phyloP scores from a whole-genome alignment of 1,284 basidiomycete species.

The Exsudoporus floridanus region DNA sequence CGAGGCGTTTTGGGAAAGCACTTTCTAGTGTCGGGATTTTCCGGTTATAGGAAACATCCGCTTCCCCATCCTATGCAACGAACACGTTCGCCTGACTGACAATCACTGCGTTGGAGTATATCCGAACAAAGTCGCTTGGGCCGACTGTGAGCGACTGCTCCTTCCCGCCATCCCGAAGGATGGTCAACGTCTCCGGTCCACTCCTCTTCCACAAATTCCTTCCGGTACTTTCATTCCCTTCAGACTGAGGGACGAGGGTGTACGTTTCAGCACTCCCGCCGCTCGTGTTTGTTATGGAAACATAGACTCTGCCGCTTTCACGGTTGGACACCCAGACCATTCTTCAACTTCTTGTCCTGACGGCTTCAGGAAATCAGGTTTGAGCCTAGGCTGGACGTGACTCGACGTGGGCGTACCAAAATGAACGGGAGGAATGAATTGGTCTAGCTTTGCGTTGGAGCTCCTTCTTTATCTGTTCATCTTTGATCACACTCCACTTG shows the following conservation, averaged over 20 bases:
- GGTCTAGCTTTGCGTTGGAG: not conserved
- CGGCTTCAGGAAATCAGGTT: not conserved
- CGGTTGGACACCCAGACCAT: constrained; percentile 25
- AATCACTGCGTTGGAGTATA: constrained; percentile 13
- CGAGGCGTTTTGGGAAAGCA: too few relatives aligned
- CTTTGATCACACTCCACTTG: not conserved
- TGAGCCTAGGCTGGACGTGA: too few relatives aligned
- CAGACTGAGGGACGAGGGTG: not conserved
- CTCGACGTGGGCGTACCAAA: not conserved
- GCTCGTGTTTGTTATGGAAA: constrained; percentile 9
- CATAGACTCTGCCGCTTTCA: not conserved
- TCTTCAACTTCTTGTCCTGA: not conserved
- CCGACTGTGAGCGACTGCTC: constrained; percentile 7
- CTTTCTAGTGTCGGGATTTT: too few relatives aligned
- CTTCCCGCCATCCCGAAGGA: constrained; percentile 9
- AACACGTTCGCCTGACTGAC: constrained; percentile 9
- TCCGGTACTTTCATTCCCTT: not conserved
- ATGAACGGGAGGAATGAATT: not conserved
- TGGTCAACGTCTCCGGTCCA: constrained; percentile 8
- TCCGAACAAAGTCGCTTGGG: constrained; percentile 13
- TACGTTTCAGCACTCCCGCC: not conserved
- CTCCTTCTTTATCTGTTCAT: not conserved
- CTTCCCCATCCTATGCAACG: not conserved
- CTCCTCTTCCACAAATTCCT: constrained; percentile 13
- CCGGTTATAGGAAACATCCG: too few relatives aligned